phyloP scores from a whole-genome alignment of 228 moss, liverwort and hornwort species.

The Sphagnum fallax region DNA sequence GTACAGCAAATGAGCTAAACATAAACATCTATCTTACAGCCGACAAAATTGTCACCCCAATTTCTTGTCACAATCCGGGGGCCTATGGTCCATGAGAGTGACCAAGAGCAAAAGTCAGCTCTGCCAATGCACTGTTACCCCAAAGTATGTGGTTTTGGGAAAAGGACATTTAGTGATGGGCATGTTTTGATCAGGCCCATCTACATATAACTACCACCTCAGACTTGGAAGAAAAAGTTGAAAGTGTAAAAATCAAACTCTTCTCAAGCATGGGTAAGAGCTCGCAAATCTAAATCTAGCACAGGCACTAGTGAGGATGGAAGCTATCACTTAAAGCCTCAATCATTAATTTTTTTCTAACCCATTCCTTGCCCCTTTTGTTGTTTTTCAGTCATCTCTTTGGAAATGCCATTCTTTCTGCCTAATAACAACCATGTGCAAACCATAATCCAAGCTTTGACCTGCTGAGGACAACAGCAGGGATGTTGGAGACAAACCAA shows the following conservation, averaged over 20 bases:
- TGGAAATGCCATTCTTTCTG: constrained; percentile 28
- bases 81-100: too few species aligned
- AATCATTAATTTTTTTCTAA: constrained; percentile 18
- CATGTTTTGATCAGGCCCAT: too few species aligned
- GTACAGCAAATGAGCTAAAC: too few species aligned
- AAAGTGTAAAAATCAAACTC: constrained; percentile 19
- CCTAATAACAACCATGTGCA: not conserved
- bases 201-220: not conserved
- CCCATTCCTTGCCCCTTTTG: constrained; percentile 7
- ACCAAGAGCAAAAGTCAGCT: too few species aligned
- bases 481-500: not conserved
- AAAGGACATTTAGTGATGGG: too few species aligned
- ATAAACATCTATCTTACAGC: too few species aligned
- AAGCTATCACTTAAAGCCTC: constrained; percentile 16
- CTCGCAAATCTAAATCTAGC: constrained; percentile 25
- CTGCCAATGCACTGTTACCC: too few species aligned
- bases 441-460: constrained; percentile 12
- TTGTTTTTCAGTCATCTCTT: constrained; percentile 17
- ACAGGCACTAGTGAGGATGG: constrained; percentile 42
- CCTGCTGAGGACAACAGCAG: constrained; percentile 3
- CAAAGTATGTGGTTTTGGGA: too few species aligned
- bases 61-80: too few species aligned
- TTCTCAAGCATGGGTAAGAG: constrained; percentile 50
- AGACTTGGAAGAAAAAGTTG: constrained; percentile 1
- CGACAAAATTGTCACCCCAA: too few species aligned